Percentiles rank a stretch among this genome's conserved stretches.
phyloP scores from a whole-genome alignment of 1,139 yeast genomes.

The Geotrichum aggregatum region DNA sequence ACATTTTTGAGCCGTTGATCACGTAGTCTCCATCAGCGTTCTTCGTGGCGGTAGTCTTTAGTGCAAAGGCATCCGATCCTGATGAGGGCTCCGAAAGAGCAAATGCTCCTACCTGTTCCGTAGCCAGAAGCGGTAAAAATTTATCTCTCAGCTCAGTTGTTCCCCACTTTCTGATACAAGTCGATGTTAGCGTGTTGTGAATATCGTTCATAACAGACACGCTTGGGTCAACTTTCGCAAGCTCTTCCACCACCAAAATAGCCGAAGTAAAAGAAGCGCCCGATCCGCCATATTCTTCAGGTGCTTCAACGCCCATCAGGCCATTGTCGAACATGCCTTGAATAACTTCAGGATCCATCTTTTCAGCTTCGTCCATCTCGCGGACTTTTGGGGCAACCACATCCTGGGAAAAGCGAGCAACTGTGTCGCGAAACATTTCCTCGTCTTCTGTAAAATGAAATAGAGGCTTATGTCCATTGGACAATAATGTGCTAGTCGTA shows the following conservation, averaged over 20 bases:
- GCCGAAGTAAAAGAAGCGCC: constrained; percentile 47
- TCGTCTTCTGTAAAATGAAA: constrained; percentile 41
- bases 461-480: constrained; percentile 14
- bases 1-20: constrained; percentile 43
- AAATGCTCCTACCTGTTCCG: constrained; percentile 42
- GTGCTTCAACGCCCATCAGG: constrained; percentile 46
- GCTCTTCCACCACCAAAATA: constrained; percentile 44
- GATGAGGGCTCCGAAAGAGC: constrained; percentile 44
- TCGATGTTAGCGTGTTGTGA: constrained; percentile 45
- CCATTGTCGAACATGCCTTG: constrained; percentile 43
- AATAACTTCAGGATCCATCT: constrained; percentile 40
- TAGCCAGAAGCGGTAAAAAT: constrained; percentile 41
- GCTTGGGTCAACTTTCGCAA: constrained; percentile 45
- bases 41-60: constrained; percentile 39
- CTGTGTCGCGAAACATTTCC: constrained; percentile 42
- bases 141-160: constrained; percentile 39
- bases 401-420: constrained; percentile 41
- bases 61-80: constrained; percentile 47
- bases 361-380: constrained; percentile 45
- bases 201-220: constrained; percentile 46
- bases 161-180: constrained; percentile 42
- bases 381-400: constrained; percentile 42
- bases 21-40: constrained; percentile 39
- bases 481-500: background rate
- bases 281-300: constrained; percentile 46